Base-by-base conservation (phyloP, 106 monocot genomes). In the Allium cepa region DNA sequence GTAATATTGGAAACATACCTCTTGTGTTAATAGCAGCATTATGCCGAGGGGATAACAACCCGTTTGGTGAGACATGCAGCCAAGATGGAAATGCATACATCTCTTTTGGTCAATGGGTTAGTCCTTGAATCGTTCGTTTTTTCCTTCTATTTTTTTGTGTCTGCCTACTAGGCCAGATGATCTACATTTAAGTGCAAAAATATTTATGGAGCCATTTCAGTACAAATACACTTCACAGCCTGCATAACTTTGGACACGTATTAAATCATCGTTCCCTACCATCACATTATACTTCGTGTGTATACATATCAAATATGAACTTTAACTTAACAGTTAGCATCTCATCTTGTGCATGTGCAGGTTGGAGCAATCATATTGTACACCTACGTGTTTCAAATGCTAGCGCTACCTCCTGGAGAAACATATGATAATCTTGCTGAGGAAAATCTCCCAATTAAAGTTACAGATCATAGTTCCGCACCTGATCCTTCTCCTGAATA, bases 371-470 rank as follows among this genome's bases (percentile, higher is more conserved):
- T 97, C 59, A 82, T 97, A 79, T 53, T 97, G 58, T 97, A 92
- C 72, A 97, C 96, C 13, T 97, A 89, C 69, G 96, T 97, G 62
- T 97, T 91, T 89, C 83, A 83, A 71, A 97, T 97, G 96, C 86
- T 97, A 65, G 79, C 88, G 67, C 96, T 88, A 68, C 96, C 96
- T 57, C 76, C 75, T 47, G 86, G 80, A 22, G 80, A 78, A 71
- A 78, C 90, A 26, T 94, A 80, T 74, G 87, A 97, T 80, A 49
- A 48, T 12, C 17, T 11, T 64, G 86, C 81, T 61, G 84, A 77
- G 66, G 80, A 61, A 28, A 78, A 70, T 49, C 82, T 92, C 72
- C 80, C 88, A 67, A 81, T 26, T 36, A 84, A 69, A 49, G 36
- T 36, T 36, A 5, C 36, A 36, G 36, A 36, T 36, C 36, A 36